These are phyloP conservation scores for Citropsis articulata DNA, from an alignment of 345 rosid genomes.

Conservation along the genomic window DNA sequence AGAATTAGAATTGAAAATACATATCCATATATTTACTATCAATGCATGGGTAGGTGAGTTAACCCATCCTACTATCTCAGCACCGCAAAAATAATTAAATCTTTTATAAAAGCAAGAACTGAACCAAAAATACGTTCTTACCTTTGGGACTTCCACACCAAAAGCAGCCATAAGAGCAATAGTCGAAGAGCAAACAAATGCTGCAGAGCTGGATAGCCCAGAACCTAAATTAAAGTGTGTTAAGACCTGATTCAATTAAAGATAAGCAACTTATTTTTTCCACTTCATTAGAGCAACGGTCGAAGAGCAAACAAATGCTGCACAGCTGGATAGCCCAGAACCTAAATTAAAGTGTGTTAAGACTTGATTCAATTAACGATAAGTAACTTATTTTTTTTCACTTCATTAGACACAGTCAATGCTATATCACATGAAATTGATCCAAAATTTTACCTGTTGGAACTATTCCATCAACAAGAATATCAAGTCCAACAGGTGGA, in stretches of 20 bases:
- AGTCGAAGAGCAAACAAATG: constrained; percentile 92
- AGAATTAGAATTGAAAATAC: neutral
- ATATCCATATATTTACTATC: neutral
- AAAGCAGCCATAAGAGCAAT: constrained; percentile 92
- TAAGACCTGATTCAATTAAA: neutral
- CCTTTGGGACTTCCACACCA: constrained; percentile 71
- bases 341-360: constrained; percentile 40
- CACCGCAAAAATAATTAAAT: neutral
- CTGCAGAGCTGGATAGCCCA: constrained; percentile 93
- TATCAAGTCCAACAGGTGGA: constrained; percentile 79
- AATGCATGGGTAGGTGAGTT: neutral
- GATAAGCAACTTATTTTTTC: too few relatives aligned
- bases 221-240: constrained; percentile 53
- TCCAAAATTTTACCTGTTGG: constrained; percentile 62
- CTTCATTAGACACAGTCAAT: neutral
- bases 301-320: constrained; percentile 94
- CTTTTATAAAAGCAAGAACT: neutral
- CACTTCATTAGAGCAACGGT: constrained; percentile 77
- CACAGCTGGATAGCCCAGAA: constrained; percentile 92
- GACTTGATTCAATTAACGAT: neutral
- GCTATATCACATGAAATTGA: neutral
- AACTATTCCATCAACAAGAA: constrained; percentile 86
- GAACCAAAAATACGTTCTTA: constrained; percentile 13
- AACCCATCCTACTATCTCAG: neutral
- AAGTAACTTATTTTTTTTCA: neutral